Evolutionary conservation across 345 rosid genomes (phyloP).

Genomic region (Arabidopsis arenosa): DNA sequence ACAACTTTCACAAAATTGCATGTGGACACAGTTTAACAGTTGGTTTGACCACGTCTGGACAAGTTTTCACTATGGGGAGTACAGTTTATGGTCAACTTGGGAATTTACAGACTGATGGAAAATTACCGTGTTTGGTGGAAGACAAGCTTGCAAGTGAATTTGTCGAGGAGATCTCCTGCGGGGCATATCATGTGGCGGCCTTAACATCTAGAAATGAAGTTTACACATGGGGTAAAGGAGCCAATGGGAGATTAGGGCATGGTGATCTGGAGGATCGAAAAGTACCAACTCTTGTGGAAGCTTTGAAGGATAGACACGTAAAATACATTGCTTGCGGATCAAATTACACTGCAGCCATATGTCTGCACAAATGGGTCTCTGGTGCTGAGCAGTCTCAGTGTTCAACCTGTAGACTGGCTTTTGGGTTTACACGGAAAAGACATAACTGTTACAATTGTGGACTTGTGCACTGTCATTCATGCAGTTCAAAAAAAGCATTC

Average conservation of each 20-base stretch:
- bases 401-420: slow-evolving; percentile 86
- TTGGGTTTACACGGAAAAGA: slow-evolving; percentile 92
- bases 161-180: slow-evolving; percentile 89
- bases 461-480: slow-evolving; percentile 94
- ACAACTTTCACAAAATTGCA: slow-evolving; percentile 81
- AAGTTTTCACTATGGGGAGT: slow-evolving; percentile 95
- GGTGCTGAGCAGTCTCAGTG: slow-evolving; percentile 97
- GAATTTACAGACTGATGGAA: slow-evolving; percentile 78
- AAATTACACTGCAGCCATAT: slow-evolving; percentile 83
- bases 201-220: slow-evolving; percentile 84
- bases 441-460: slow-evolving; percentile 99
- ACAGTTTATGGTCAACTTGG: slow-evolving; percentile 96
- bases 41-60: slow-evolving; percentile 85
- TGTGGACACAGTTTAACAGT: slow-evolving; percentile 97
- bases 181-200: slow-evolving; percentile 88
- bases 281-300: slow-evolving; percentile 79
- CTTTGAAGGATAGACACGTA: slow-evolving; percentile 88
- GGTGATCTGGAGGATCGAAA: slow-evolving; percentile 95
- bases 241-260: slow-evolving; percentile 96
- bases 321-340: slow-evolving; percentile 94
- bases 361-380: slow-evolving; percentile 96
- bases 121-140: slow-evolving; percentile 74
- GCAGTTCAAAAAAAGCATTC: slow-evolving; percentile 88
- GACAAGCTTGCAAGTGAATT: slow-evolving; percentile 74
- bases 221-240: slow-evolving; percentile 99